These are phyloP conservation scores for Boletellus emodensis DNA, from an alignment of 768 basidiomycete species.

Conservation along the genomic window DNA sequence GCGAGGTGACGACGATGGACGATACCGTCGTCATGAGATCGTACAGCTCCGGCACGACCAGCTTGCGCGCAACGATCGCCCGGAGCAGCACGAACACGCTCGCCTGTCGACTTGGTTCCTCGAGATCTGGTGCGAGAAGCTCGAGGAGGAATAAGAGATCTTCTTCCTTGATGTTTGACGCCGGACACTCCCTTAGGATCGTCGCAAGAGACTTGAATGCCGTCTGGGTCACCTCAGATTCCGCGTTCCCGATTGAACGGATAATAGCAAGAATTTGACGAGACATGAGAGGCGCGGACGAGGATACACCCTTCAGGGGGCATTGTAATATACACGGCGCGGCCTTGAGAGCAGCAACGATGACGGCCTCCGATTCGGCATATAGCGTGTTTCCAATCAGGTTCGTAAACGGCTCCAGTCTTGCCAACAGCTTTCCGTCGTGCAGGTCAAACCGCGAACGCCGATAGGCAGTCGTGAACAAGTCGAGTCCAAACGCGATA, in stretches of 20 bases:
- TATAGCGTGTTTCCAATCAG: conserved; percentile 92
- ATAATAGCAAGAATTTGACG: conserved; percentile 82
- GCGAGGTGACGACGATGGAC: conserved; percentile 89
- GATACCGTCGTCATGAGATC: conserved; percentile 93
- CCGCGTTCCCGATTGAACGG: conserved; percentile 77
- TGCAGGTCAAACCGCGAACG: conserved; percentile 84
- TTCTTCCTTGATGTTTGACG: conserved; percentile 80
- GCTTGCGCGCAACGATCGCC: conserved; percentile 85
- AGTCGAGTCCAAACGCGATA: conserved; percentile 85
- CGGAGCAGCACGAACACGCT: conserved; percentile 86
- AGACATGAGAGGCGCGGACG: conserved; percentile 78
- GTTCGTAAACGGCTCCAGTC: conserved; percentile 81
- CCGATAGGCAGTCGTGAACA: conserved; percentile 84
- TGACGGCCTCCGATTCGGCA: conserved; percentile 70
- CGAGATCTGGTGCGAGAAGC: conserved; percentile 82
- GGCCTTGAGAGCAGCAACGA: conserved; percentile 73
- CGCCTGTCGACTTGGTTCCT: conserved; percentile 81
- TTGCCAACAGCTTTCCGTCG: conserved; percentile 66
- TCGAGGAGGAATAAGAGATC: conserved; percentile 86
- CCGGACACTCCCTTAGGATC: conserved; percentile 85
- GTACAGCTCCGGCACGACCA: conserved; percentile 95
- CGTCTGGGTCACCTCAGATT: conserved; percentile 85
- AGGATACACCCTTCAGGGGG: conserved; percentile 69
- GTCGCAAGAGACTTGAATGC: conserved; percentile 83
- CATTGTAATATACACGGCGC: conserved; percentile 79